Conservation (phyloP, 768 basidiomycete species). For the Lentinula aciculospora region DNA sequence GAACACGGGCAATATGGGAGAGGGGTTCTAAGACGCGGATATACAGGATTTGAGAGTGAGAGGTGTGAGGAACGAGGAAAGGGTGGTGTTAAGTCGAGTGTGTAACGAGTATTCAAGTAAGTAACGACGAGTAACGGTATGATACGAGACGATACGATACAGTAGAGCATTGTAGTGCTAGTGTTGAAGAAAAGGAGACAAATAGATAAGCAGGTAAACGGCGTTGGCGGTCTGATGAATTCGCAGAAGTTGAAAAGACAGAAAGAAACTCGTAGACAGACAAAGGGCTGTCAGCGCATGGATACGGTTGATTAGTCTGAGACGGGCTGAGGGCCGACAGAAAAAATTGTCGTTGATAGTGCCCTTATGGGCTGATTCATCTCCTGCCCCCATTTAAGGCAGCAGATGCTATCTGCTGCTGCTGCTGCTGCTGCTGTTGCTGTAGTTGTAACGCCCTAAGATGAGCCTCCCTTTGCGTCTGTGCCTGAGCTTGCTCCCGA, state of each 20-base stretch:
- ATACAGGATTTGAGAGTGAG: neutral
- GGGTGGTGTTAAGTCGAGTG: neutral
- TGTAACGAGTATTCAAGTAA: neutral
- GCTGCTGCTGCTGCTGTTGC: slow-evolving; percentile 18
- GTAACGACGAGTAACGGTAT: neutral
- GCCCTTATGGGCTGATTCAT: neutral
- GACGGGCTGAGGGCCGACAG: no score
- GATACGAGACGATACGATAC: neutral
- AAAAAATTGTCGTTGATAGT: neutral
- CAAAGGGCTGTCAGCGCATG: no score
- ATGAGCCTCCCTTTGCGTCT: neutral
- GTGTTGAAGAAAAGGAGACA: neutral
- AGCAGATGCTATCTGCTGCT: slow-evolving; percentile 16
- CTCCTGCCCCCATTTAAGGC: slow-evolving; percentile 11
- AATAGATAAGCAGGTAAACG: neutral
- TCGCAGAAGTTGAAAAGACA: neutral
- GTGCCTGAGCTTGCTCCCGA: neutral
- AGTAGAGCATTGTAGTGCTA: neutral
- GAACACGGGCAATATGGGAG: neutral
- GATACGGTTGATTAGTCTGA: no score
- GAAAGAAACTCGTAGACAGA: no score
- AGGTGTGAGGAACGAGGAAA: neutral
- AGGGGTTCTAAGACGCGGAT: neutral
- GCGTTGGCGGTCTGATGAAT: neutral
- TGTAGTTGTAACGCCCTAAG: slow-evolving; percentile 12